These are phyloP conservation scores for Quercus lobata DNA, from an alignment of 331 rosid species.

Conservation along the genomic window DNA sequence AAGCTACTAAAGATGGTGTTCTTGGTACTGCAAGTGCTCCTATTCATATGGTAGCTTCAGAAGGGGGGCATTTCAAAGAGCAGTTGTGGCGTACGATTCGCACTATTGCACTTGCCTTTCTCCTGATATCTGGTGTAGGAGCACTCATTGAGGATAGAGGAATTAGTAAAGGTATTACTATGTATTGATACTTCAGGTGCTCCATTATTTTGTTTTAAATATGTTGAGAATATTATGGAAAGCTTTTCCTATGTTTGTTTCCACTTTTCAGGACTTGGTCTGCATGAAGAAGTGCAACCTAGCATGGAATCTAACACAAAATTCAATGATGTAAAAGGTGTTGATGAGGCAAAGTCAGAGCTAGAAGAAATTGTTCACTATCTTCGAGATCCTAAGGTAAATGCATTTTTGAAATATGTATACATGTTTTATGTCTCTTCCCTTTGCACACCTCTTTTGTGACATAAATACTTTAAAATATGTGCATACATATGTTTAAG, in stretches of 20 bases:
- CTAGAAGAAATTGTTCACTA: constrained; percentile 91
- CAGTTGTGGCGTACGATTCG: constrained; percentile 76
- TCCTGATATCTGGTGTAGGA: constrained; percentile 69
- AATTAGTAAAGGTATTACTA: constrained; percentile 63
- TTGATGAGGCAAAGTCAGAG: constrained; percentile 91
- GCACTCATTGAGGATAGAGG: constrained; percentile 77
- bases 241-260: constrained; percentile 13
- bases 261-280: constrained; percentile 52
- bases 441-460: not conserved
- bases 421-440: not conserved
- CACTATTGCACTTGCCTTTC: constrained; percentile 55
- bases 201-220: not conserved
- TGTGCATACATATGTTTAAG: not conserved
- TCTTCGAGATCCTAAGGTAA: constrained; percentile 88
- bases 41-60: constrained; percentile 70
- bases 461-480: not conserved
- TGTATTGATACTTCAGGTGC: constrained; percentile 11
- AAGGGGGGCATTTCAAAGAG: constrained; percentile 70
- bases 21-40: constrained; percentile 83
- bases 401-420: not conserved
- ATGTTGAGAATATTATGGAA: constrained; percentile 20
- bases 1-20: constrained; percentile 52
- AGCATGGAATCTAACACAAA: constrained; percentile 67
- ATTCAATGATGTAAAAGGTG: constrained; percentile 83
- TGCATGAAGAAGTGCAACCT: constrained; percentile 70